Evolutionary conservation across 2,329 filamentous ascomycete species (phyloP), one percentile per base, ranked within the genome.

Genomic region (Apiospora pterosperma): DNA sequence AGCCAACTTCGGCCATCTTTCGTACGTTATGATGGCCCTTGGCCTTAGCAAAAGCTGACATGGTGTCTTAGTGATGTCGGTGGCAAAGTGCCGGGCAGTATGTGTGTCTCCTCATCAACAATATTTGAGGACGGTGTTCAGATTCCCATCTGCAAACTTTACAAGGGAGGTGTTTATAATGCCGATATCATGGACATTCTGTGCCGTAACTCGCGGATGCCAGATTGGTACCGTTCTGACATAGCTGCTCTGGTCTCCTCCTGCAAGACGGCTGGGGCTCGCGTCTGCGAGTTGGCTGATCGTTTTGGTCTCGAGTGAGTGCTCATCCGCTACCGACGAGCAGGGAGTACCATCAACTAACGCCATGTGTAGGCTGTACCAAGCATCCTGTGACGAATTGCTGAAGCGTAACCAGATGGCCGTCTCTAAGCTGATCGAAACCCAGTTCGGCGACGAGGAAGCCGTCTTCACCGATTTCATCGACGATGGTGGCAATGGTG

Each of bases 71-170:
- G 60, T 19, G 77, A 79, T 64, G 76, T 79, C 7, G 75, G 76
- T 4, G 82, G 81, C 23, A 82, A 81, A 62, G 81, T 83, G 0
- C 81, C 82, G 0, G 82, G 82, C 1, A 82, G 79, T 28, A 81
- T 84, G 80, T 82, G 80, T 10, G 81, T 83, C 66, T 81, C 81
- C 59, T 79, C 80, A 0, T 76, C 73, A 5, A 82, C 79, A 1
- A 77, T 83, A 8, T 84, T 79, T 65, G 81, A 84, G 59, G 82
- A 84, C 59, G 82, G 82, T 3, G 73, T 84, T 1, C 82, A 84
- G 68, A 81, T 84, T 25, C 82, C 82, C 0, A 77, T 78, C 23
- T 76, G 82, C 62, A 84, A 84, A 67, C 75, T 84, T 0, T 83
- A 82, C 64, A 71, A 72, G 6, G 76, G 76, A 48, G 81, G 81